phyloP scores from a whole-genome alignment of 805 yeast species.

The Lachancea fermentati region DNA sequence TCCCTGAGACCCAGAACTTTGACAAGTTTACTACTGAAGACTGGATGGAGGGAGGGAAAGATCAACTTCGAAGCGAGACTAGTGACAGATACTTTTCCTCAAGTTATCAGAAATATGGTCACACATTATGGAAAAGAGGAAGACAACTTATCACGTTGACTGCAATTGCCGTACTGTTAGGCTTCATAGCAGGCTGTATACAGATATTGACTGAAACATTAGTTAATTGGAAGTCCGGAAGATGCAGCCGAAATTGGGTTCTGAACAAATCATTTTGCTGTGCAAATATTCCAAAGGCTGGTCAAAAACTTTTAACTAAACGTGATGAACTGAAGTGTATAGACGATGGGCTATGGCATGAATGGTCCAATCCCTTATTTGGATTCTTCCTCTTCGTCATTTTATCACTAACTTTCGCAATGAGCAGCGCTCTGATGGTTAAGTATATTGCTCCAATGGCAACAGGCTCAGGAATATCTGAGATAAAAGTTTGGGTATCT shows the following conservation, averaged over 20 bases:
- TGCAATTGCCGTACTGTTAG: conserved; percentile 69
- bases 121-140: conserved; percentile 24
- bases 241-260: conserved; percentile 65
- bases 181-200: conserved; percentile 74
- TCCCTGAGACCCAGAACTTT: conserved; percentile 37
- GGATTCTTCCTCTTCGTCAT: conserved; percentile 54
- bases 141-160: conserved; percentile 66
- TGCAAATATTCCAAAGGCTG: conserved; percentile 14
- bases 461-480: conserved; percentile 97
- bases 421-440: conserved; percentile 63
- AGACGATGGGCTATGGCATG: conserved; percentile 49
- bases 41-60: conserved; percentile 56
- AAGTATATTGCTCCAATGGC: conserved; percentile 76
- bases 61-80: conserved; percentile 16
- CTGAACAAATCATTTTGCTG: conserved; percentile 78
- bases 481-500: conserved; percentile 87
- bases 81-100: conserved; percentile 7
- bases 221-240: conserved; percentile 73
- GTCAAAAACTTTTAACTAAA: conserved; percentile 12
- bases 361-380: conserved; percentile 47
- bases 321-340: conserved; percentile 43
- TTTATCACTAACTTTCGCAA: conserved; percentile 57
- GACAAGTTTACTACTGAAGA: conserved; percentile 62
- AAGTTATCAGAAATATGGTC: conserved; percentile 11
- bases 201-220: conserved; percentile 83